Evolutionary conservation across 176 grass and related monocot species (phyloP).

Genomic region (Oryza coarctata): DNA sequence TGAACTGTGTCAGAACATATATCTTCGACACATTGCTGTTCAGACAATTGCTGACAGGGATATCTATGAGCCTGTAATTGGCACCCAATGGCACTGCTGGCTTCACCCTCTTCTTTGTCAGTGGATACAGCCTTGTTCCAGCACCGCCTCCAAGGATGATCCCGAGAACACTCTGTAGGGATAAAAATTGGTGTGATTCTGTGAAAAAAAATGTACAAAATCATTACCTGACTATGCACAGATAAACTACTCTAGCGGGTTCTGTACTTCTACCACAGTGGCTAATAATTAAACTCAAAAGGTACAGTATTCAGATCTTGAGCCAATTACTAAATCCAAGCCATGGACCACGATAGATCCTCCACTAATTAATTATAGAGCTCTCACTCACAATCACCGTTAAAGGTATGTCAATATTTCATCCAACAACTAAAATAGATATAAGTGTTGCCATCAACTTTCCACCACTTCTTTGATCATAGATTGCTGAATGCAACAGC

Average conservation of each 20-base stretch:
- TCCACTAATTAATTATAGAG: conserved; percentile 14
- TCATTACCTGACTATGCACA: background rate
- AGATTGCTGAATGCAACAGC: background rate
- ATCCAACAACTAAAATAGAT: conserved; percentile 1
- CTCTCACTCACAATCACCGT: background rate
- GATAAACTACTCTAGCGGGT: background rate
- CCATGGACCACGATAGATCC: conserved; percentile 27
- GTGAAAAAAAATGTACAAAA: background rate
- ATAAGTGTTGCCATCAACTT: background rate
- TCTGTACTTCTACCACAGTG: background rate
- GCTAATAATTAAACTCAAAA: conserved; percentile 10
- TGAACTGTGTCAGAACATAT: conserved; percentile 94
- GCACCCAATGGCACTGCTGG: conserved; percentile 87
- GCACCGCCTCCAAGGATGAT: conserved; percentile 97
- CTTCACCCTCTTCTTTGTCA: conserved; percentile 97
- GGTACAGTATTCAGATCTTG: conserved; percentile 30
- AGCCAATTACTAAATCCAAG: background rate
- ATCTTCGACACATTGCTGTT: conserved; percentile 96
- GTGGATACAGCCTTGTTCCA: conserved; percentile 84
- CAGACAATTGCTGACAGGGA: conserved; percentile 94
- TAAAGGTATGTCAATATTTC: background rate
- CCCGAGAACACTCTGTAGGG: conserved; percentile 83
- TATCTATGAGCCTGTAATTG: conserved; percentile 96
- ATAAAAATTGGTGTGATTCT: conserved; percentile 16
- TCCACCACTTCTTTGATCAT: conserved; percentile 7